Base-by-base conservation (phyloP, 768 basidiomycete species). In the Naganishia vaughanmartiniae region DNA sequence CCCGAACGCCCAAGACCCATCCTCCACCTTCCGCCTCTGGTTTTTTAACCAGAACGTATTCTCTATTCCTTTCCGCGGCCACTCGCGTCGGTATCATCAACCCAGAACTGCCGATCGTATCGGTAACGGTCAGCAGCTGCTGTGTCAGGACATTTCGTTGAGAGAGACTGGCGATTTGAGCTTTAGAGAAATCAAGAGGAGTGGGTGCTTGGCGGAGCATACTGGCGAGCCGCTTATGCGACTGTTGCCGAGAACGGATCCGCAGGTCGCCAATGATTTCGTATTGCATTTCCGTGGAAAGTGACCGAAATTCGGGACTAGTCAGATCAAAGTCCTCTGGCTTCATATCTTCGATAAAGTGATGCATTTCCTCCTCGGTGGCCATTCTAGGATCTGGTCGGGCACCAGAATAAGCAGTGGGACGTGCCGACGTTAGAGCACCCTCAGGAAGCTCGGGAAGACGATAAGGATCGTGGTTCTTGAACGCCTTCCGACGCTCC, bases 191-290 rank as follows among this genome's bases (percentile, higher is more conserved):
- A 80, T 98, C 96, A 67, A 97, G 84, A 0, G 96, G 89, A 0
- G 93, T 95, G 1, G 83, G 84, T 0, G 93, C 86, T 54, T 85
- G 86, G 66, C 84, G 85, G 24, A 95, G 84, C 96, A 99, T 99
- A 68, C 89, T 89, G 76, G 96, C 90, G 54, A 98, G 83, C 4
- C 96, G 90, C 36, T 87, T 88, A 82, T 94, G 90, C 11, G 92
- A 95, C 15, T 92, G 94, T 81, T 97, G 94, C 3, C 96, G 87
- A 0, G 94, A 97, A 81, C 93, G 93, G 69, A 96, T 84, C 3
- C 96, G 88, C 57, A 98, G 84, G 83, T 99, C 96, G 66, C 95
- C 94, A 39, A 98, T 89, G 74, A 99, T 95, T 83, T 99, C 96
- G 81, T 98, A 99, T 76, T 99, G 93, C 26, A 96, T 88, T 80